Base-by-base conservation (phyloP, 352 stramenopile species). In the Phytophthora brassicae region DNA sequence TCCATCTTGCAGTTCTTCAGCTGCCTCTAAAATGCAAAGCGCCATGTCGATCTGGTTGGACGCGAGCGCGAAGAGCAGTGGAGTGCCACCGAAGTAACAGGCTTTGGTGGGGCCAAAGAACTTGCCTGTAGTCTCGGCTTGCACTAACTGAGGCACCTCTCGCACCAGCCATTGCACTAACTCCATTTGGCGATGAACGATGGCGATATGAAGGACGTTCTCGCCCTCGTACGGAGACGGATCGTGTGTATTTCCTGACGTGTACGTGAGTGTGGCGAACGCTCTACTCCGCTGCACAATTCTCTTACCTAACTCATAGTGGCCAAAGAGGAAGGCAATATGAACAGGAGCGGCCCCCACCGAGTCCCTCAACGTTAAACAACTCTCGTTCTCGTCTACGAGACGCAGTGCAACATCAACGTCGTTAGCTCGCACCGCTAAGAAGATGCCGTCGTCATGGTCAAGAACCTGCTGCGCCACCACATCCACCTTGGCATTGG, bases 131-230 rank as follows among this genome's bases (percentile, higher is more conserved):
- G 74, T 70, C 47, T 87, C 77, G 0, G 75, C 75, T 7, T 70
- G 39, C 19, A 86, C 46, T 12, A 90, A 45, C 31, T 77, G 65
- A 0, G 74, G 81, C 2, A 66, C 63, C 13, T 78, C 23, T 0
- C 56, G 35, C 8, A 88, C 50, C 0, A 88, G 63, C 73, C 77
- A 87, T 6, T 58, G 47, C 16, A 74, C 71, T 0, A 88, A 65
- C 5, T 59, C 55, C 4, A 53, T 43, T 24, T 79, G 52, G 14
- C 79, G 70, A 23, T 85, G 77, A 8, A 90, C 72, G 50, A 90
- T 88, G 13, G 77, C 77, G 29, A 88, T 83, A 57, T 90, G 81
- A 16, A 88, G 68, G 20, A 87, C 67, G 51, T 86, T 88, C 45
- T 88, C 81, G 3, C 79, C 79, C 22, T 84, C 74, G 56, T 88